phyloP scores from a whole-genome alignment of 108 stramenopile genomes.

The Cylindrotheca closterium region DNA sequence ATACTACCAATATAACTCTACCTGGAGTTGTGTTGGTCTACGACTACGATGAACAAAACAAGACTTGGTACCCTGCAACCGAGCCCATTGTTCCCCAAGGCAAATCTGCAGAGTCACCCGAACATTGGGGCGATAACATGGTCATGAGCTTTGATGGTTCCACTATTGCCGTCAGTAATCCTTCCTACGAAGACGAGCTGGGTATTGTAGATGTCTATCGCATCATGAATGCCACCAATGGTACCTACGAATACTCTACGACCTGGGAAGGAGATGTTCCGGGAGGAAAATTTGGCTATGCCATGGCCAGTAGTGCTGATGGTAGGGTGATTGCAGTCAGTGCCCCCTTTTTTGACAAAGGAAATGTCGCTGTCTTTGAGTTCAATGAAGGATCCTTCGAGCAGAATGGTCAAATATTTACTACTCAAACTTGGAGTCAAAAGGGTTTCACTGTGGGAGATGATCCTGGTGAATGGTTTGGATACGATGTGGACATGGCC shows the following conservation, averaged over 20 bases:
- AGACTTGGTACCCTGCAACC: not conserved
- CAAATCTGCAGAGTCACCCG: not conserved
- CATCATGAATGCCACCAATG: not conserved
- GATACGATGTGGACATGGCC: constrained; percentile 3
- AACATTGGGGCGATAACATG: not conserved
- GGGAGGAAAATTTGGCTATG: not conserved
- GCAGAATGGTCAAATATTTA: not conserved
- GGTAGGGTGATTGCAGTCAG: not conserved
- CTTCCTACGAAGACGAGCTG: not conserved
- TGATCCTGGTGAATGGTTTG: constrained; percentile 5
- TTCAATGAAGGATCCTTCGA: not conserved
- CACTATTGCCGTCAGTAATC: not conserved
- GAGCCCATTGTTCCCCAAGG: not conserved
- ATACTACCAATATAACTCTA: not conserved
- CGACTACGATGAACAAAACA: not conserved
- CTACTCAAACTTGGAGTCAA: not conserved
- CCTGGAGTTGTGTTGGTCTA: not conserved
- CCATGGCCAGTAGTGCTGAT: not conserved
- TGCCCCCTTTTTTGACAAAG: not conserved
- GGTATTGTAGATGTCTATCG: not conserved
- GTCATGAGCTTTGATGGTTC: not conserved
- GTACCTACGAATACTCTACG: not conserved
- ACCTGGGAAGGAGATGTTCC: not conserved
- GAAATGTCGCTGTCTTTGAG: not conserved
- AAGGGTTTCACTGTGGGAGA: not conserved